Conservation (phyloP, 1,284 basidiomycete species). For the Pseudozyma tsukubaensis region DNA sequence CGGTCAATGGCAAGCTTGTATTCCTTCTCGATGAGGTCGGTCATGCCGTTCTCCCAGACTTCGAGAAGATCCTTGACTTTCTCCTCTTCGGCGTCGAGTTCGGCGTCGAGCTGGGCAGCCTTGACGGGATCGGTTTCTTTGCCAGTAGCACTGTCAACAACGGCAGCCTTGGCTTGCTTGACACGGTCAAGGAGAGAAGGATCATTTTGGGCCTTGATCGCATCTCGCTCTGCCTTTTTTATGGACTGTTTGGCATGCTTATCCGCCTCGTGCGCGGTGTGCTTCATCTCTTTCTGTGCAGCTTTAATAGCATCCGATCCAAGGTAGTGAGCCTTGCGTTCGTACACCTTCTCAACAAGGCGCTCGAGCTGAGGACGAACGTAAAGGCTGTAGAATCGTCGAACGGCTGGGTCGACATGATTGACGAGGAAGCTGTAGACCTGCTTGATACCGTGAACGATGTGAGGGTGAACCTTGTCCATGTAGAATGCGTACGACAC, state of each 20-base stretch:
- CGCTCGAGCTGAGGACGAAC: slow-evolving; percentile 60
- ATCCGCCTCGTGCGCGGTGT: slow-evolving; percentile 30
- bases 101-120: slow-evolving; percentile 54
- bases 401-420: slow-evolving; percentile 54
- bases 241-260: slow-evolving; percentile 41
- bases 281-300: slow-evolving; percentile 42
- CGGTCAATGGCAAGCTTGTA: slow-evolving; percentile 55
- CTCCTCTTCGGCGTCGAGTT: slow-evolving; percentile 56
- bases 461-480: slow-evolving; percentile 59
- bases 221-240: slow-evolving; percentile 49
- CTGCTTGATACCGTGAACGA: slow-evolving; percentile 45
- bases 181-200: slow-evolving; percentile 52
- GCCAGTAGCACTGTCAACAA: slow-evolving; percentile 27
- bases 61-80: slow-evolving; percentile 56
- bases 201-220: slow-evolving; percentile 49
- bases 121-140: slow-evolving; percentile 47
- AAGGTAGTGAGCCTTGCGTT: slow-evolving; percentile 53
- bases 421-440: slow-evolving; percentile 56
- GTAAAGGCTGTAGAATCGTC: slow-evolving; percentile 56
- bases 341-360: slow-evolving; percentile 52
- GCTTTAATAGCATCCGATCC: slow-evolving; percentile 51
- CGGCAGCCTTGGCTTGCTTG: slow-evolving; percentile 54
- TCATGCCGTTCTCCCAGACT: slow-evolving; percentile 57
- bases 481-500: slow-evolving; percentile 56
- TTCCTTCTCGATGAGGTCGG: slow-evolving; percentile 55